A percentile compares a stretch with the other conserved stretches of the same genome.
These are phyloP conservation scores for Vachellia pachyceras DNA, from an alignment of 306 rosid species.

Conservation along the genomic window DNA sequence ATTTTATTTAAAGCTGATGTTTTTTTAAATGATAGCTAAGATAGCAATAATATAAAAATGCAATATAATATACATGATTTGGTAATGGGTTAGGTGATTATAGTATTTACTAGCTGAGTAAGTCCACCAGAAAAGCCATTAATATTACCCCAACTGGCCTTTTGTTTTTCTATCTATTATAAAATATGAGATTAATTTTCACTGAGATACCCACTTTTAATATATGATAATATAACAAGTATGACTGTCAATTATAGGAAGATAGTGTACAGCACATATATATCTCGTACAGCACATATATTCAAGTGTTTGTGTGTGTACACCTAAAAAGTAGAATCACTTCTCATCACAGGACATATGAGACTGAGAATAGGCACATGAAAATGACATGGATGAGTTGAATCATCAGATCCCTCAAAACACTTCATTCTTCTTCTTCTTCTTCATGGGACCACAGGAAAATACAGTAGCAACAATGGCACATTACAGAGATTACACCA, in stretches of 20 bases:
- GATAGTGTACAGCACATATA: no score
- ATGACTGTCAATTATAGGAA: no score
- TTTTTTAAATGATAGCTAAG: background rate
- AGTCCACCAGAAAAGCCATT: slow-evolving; percentile 38
- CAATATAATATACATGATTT: background rate
- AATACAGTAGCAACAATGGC: slow-evolving; percentile 39
- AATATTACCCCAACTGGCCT: slow-evolving; percentile 38
- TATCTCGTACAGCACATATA: background rate
- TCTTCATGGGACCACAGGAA: slow-evolving; percentile 30
- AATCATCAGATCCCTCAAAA: slow-evolving; percentile 44
- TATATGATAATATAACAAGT: no score
- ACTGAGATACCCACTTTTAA: no score
- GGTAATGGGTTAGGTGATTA: background rate
- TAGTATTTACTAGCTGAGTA: background rate
- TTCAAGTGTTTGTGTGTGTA: background rate
- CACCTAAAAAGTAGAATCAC: slow-evolving; percentile 16
- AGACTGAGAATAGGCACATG: slow-evolving; percentile 44
- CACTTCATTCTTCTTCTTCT: background rate
- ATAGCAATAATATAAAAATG: slow-evolving; percentile 5
- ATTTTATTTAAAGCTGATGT: slow-evolving; percentile 11
- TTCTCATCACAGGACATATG: slow-evolving; percentile 34
- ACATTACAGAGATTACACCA: slow-evolving; percentile 43
- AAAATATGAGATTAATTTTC: background rate
- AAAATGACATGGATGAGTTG: slow-evolving; percentile 43
- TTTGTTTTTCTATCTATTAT: background rate